phyloP scores from a whole-genome alignment of 805 yeast species.

The Saccharomycopsis sp. region DNA sequence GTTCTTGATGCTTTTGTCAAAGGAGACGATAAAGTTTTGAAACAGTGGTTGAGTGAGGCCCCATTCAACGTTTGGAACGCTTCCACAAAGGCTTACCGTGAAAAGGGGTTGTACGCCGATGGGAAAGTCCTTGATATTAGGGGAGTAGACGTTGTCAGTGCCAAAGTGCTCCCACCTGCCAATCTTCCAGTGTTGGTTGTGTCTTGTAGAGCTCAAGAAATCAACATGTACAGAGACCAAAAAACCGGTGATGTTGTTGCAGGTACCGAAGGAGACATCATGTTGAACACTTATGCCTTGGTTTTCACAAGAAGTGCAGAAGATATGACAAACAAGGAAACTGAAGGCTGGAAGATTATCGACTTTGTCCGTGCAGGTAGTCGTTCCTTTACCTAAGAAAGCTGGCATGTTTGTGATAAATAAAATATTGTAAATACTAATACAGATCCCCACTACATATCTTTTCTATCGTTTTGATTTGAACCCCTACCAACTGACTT shows the following conservation, averaged over 20 bases:
- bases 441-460: too few relatives aligned
- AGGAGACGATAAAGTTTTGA: conserved; percentile 77
- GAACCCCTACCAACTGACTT: too few relatives aligned
- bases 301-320: conserved; percentile 91
- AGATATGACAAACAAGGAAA: conserved; percentile 77
- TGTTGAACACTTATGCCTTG: conserved; percentile 91
- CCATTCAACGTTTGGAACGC: conserved; percentile 93
- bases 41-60: conserved; percentile 93
- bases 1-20: conserved; percentile 89
- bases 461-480: too few relatives aligned
- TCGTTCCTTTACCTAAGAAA: conserved; percentile 13
- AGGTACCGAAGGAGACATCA: conserved; percentile 88
- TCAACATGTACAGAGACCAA: conserved; percentile 76
- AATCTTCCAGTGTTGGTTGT: conserved; percentile 89
- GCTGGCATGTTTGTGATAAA: too few relatives aligned
- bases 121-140: conserved; percentile 89
- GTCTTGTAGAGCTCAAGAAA: conserved; percentile 94
- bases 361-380: conserved; percentile 78
- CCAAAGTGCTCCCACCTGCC: conserved; percentile 81
- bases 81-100: conserved; percentile 83
- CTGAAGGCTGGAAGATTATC: conserved; percentile 95
- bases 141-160: conserved; percentile 85
- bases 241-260: conserved; percentile 94
- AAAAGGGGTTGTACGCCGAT: conserved; percentile 85
- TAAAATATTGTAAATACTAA: too few relatives aligned